Evolutionary conservation across 106 monocot species (phyloP), one percentile per base, ranked within the genome.

Genomic region (Chionographis japonica): DNA sequence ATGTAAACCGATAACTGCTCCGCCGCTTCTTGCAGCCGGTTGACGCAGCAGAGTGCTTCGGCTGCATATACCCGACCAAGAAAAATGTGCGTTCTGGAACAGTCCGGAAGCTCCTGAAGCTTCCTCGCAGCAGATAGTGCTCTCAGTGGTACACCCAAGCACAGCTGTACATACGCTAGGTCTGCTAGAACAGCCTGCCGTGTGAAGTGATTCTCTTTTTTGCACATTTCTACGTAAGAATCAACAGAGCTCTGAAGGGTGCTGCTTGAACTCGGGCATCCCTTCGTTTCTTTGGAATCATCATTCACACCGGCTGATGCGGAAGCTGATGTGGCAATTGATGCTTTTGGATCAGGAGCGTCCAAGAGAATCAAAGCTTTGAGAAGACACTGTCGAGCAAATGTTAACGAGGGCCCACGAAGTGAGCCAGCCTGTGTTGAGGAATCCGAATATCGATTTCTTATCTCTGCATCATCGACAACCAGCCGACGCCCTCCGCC

Each of bases 31-130:
- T 78, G 75, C 3, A 77, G 80, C 58, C 79, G 62, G 64, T 87
- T 89, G 20, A 97, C 77, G 35, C 42, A 62, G 62, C 92, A 92
- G 11, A 92, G 86, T 68, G 97, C 92, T 83, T 97, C 97, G 6
- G 92, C 97, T 8, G 97, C 86, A 80, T 97, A 97, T 43, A 86
- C 66, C 73, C 71, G 80, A 49, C 82, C 75, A 3, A 97, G 74
- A 77, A 92, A 97, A 6, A 61, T 3, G 58, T 83, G 87, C 54
- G 83, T 78, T 75, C 73, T 85, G 38, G 97, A 97, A 66, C 86
- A 89, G 8, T 68, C 74, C 36, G 77, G 75, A 41, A 92, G 74
- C 39, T 85, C 69, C 50, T 75, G 72, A 74, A 97, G 89, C 4
- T 49, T 41, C 37, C 53, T 86, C 41, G 86, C 81, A 75, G 56